phyloP scores from a whole-genome alignment of 129 eudicot species.

The Helichrysum umbraculigerum region DNA sequence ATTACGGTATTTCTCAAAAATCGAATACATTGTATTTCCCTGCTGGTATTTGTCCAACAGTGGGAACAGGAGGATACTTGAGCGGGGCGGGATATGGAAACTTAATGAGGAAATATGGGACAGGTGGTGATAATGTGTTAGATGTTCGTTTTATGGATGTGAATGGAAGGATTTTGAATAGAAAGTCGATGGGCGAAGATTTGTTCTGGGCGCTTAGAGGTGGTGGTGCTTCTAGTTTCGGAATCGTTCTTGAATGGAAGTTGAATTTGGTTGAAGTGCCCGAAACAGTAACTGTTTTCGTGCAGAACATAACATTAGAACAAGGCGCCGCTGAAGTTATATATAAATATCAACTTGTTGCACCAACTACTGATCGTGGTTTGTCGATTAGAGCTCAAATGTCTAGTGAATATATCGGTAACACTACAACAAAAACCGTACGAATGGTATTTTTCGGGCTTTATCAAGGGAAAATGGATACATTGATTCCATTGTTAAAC shows the following conservation, averaged over 20 bases:
- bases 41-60: neutral
- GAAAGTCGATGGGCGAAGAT: conserved; percentile 3
- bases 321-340: neutral
- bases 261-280: neutral
- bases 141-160: neutral
- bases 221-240: neutral
- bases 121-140: neutral
- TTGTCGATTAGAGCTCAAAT: neutral
- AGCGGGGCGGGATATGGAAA: neutral
- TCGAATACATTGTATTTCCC: neutral
- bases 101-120: neutral
- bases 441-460: neutral
- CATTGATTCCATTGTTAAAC: neutral
- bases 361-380: neutral
- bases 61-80: neutral
- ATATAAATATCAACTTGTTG: neutral
- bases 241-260: conserved; percentile 4
- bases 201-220: neutral
- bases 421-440: neutral
- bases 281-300: neutral
- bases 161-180: neutral
- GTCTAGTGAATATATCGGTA: neutral
- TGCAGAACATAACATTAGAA: neutral
- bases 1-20: neutral
- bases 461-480: neutral